These are phyloP conservation scores for Rehmannia glutinosa DNA, from an alignment of 257 asterid genomes.

Conservation along the genomic window DNA sequence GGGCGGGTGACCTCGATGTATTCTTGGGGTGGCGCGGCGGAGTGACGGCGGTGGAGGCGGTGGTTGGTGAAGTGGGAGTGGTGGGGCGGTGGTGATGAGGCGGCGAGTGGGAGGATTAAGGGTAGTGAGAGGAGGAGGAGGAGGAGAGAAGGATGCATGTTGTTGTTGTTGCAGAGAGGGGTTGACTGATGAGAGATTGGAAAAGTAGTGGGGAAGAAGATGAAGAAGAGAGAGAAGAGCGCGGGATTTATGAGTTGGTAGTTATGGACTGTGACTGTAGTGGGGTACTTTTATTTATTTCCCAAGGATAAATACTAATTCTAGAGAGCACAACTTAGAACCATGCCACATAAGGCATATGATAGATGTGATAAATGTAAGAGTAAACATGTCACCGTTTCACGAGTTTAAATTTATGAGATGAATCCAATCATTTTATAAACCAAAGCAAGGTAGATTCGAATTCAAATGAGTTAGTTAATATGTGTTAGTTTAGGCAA, in stretches of 20 bases:
- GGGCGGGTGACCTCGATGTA: conserved; percentile 54
- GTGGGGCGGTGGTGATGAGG: conserved; percentile 25
- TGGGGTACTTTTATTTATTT: not conserved
- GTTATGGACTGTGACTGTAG: not conserved
- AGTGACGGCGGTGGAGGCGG: conserved; percentile 1
- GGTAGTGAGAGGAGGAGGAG: conserved; percentile 17
- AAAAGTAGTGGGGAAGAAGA: not conserved
- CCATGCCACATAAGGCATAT: too few species aligned
- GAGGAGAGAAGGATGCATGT: conserved; percentile 28
- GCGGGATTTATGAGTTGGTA: conserved; percentile 16
- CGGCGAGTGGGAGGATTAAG: conserved; percentile 21
- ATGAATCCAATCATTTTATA: too few species aligned
- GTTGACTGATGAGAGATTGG: too few species aligned
- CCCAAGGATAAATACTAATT: not conserved
- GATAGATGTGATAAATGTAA: too few species aligned
- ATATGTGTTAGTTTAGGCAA: too few species aligned
- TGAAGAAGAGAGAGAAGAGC: not conserved
- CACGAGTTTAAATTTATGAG: too few species aligned
- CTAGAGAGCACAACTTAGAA: too few species aligned
- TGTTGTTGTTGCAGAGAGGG: not conserved
- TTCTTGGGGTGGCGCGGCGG: conserved; percentile 27
- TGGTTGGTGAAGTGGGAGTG: conserved; percentile 34
- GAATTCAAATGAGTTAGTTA: too few species aligned
- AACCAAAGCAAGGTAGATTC: too few species aligned
- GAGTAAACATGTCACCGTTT: too few species aligned